These are phyloP conservation scores for Nakazawaea siamensis DNA, from an alignment of 805 yeast species.

Conservation along the genomic window DNA sequence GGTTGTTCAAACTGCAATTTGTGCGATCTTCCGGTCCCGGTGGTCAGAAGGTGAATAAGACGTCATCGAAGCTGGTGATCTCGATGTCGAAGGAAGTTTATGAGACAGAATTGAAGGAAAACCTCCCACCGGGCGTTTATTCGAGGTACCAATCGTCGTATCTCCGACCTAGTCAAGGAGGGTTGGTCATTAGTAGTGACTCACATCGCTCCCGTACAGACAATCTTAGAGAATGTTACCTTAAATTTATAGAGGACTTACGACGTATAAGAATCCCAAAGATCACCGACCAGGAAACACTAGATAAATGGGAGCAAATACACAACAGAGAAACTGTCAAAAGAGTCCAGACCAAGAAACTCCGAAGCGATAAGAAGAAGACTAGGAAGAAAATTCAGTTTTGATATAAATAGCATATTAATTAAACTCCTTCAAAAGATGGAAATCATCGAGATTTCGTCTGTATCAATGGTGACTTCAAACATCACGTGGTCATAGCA, in stretches of 20 bases:
- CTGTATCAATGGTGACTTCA: constrained; percentile 23
- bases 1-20: constrained; percentile 23
- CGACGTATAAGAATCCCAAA: constrained; percentile 16
- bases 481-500: constrained; percentile 18
- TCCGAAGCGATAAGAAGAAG: not conserved
- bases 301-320: constrained; percentile 6
- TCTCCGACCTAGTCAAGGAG: constrained; percentile 29
- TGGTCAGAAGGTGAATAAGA: constrained; percentile 55
- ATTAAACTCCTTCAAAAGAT: constrained; percentile 11
- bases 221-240: constrained; percentile 37
- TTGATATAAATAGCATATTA: not conserved
- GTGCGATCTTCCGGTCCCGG: constrained; percentile 52
- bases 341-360: not conserved
- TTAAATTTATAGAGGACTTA: constrained; percentile 34
- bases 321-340: not conserved
- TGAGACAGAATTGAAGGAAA: constrained; percentile 30
- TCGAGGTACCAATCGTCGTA: constrained; percentile 28
- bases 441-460: constrained; percentile 20
- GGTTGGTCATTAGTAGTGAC: constrained; percentile 33
- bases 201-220: constrained; percentile 31
- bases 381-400: not conserved
- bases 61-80: constrained; percentile 37
- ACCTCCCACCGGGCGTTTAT: constrained; percentile 32
- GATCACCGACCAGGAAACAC: not conserved
- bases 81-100: constrained; percentile 24